Conservation (phyloP, 2,329 filamentous ascomycete genomes). For the Stemphylium lycopersici region DNA sequence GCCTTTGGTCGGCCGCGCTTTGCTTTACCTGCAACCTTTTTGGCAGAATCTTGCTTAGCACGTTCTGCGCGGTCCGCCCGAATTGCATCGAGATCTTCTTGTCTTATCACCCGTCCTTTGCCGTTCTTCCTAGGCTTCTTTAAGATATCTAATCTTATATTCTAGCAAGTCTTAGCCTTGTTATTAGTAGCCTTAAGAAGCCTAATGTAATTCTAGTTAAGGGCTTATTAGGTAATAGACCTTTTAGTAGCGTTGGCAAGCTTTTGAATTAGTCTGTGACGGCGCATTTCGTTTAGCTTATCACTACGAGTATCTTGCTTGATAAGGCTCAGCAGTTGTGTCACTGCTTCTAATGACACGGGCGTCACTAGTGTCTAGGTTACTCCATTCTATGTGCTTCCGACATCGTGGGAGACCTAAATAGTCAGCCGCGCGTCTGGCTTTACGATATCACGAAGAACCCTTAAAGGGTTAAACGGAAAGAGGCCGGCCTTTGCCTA, state of each 20-base stretch:
- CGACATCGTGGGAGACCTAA: conserved; percentile 17
- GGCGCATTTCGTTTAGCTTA: conserved; percentile 11
- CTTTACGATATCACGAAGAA: conserved; percentile 27
- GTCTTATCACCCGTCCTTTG: conserved; percentile 8
- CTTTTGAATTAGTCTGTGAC: conserved; percentile 18
- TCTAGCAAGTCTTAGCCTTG: conserved; percentile 21
- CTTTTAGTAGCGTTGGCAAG: conserved; percentile 30
- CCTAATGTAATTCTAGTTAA: conserved; percentile 30
- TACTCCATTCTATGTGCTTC: conserved; percentile 20
- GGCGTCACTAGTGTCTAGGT: conserved; percentile 21
- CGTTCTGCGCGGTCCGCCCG: conserved; percentile 10
- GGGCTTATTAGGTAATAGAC: conserved; percentile 28
- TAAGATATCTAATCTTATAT: conserved; percentile 6
- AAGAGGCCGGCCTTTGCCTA: conserved; percentile 31
- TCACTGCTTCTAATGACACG: conserved; percentile 22
- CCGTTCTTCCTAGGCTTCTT: background rate
- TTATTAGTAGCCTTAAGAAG: conserved; percentile 38
- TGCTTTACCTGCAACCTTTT: background rate
- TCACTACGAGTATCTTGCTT: conserved; percentile 20
- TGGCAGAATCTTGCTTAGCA: too few species aligned
- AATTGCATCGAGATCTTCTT: conserved; percentile 10
- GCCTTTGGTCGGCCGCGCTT: conserved; percentile 6
- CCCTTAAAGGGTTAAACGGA: conserved; percentile 34
- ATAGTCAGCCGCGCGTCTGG: conserved; percentile 18
- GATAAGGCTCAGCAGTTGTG: conserved; percentile 22